Evolutionary conservation across 2,329 filamentous ascomycete genomes (phyloP).

Genomic region (Didymosphaeria variabile): DNA sequence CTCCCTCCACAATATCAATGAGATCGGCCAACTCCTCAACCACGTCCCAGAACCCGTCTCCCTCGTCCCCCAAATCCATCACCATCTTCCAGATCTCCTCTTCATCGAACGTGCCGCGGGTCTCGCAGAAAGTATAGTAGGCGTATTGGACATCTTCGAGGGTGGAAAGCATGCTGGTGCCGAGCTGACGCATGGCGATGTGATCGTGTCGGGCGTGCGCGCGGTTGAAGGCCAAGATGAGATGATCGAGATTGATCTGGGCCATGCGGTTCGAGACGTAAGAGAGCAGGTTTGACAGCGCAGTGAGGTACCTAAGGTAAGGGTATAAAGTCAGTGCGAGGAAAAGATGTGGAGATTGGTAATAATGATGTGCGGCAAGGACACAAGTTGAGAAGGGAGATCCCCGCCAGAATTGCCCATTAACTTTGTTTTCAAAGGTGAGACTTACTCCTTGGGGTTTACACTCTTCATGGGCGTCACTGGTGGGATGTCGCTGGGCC

Average conservation of each 20-base stretch:
- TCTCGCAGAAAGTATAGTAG: not conserved
- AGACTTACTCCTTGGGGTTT: slow-evolving; percentile 4
- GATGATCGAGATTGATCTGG: not conserved
- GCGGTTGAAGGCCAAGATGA: not conserved
- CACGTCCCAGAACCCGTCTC: slow-evolving; percentile 2
- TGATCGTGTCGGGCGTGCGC: not conserved
- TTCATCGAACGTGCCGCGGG: slow-evolving; percentile 2
- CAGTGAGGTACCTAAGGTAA: not conserved
- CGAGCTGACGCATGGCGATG: not conserved
- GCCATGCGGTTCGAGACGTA: not conserved
- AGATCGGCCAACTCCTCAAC: slow-evolving; percentile 6
- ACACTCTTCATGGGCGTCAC: not conserved
- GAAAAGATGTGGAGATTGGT: too few relatives aligned
- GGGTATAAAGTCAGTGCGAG: not conserved
- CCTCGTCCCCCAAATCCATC: not conserved
- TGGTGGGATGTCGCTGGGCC: not conserved
- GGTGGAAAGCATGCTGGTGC: not conserved
- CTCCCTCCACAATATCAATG: slow-evolving; percentile 5
- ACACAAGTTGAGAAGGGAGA: not conserved
- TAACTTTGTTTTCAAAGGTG: not conserved
- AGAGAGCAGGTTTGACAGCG: not conserved
- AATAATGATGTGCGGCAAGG: not conserved
- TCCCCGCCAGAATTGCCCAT: too few relatives aligned
- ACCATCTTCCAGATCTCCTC: slow-evolving; percentile 8
- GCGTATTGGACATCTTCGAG: not conserved